phyloP scores from a whole-genome alignment of 176 grass and related monocot genomes.

The Ampelocalamus luodianensis region DNA sequence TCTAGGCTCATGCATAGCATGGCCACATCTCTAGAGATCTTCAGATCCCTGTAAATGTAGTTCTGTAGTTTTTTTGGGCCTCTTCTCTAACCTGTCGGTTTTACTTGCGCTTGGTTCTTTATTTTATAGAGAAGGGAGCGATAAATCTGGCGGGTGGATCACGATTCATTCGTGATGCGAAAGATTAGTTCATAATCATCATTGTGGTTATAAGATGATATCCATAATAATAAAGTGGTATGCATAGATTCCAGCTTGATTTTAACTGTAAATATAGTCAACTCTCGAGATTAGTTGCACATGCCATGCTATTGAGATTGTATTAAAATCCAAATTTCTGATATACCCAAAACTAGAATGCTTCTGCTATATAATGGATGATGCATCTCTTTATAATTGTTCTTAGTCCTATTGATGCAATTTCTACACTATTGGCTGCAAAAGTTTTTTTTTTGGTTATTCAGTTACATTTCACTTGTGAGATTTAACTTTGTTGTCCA shows the following conservation, averaged over 20 bases:
- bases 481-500: no score
- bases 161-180: not conserved
- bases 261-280: not conserved
- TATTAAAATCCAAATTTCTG: not conserved
- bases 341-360: no score
- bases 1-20: not conserved
- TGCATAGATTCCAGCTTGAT: not conserved
- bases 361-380: not conserved
- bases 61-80: slow-evolving; percentile 45
- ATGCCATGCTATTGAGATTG: not conserved
- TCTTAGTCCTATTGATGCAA: no score
- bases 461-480: no score
- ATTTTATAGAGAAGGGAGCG: slow-evolving; percentile 4
- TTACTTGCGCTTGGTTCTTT: not conserved
- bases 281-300: not conserved
- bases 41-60: slow-evolving; percentile 52
- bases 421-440: no score
- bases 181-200: slow-evolving; percentile 19
- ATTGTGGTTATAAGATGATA: slow-evolving; percentile 30
- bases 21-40: not conserved
- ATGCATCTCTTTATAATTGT: not conserved
- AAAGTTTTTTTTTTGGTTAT: no score
- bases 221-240: slow-evolving; percentile 37
- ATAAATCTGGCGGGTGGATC: not conserved
- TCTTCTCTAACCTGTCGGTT: slow-evolving; percentile 21